These are phyloP conservation scores for Martiniozyma asiatica DNA, from an alignment of 1,139 yeast genomes.

Conservation along the genomic window DNA sequence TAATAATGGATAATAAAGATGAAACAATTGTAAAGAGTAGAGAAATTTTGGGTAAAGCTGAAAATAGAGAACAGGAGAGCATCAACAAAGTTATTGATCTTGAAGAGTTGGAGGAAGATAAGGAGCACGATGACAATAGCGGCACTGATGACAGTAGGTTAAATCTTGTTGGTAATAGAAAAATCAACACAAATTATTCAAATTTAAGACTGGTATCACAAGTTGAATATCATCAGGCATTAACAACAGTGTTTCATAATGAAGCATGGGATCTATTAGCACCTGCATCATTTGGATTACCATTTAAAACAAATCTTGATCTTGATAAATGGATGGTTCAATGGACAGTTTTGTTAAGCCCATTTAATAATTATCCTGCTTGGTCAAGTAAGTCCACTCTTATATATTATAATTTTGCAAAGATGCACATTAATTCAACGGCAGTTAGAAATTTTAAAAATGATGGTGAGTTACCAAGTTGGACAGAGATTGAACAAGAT, in stretches of 20 bases:
- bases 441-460: constrained; percentile 37
- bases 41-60: constrained; percentile 22
- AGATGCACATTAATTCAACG: constrained; percentile 56
- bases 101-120: constrained; percentile 1
- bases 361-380: constrained; percentile 43
- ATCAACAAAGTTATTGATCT: constrained; percentile 1
- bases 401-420: constrained; percentile 62
- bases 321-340: constrained; percentile 73
- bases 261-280: constrained; percentile 52
- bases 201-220: constrained; percentile 59
- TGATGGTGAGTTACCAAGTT: constrained; percentile 29
- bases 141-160: neutral
- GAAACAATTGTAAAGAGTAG: constrained; percentile 31
- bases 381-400: constrained; percentile 66
- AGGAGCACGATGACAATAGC: neutral
- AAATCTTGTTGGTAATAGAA: neutral
- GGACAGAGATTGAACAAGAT: constrained; percentile 22
- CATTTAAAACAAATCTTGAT: constrained; percentile 55
- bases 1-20: constrained; percentile 37
- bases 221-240: constrained; percentile 61
- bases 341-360: constrained; percentile 61
- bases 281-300: constrained; percentile 54
- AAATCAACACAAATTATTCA: constrained; percentile 22
- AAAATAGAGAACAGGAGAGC: constrained; percentile 2
- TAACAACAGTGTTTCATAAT: constrained; percentile 45